Evolutionary conservation across 2,329 filamentous ascomycete species (phyloP).

Genomic region (Xylariaceae sp.): DNA sequence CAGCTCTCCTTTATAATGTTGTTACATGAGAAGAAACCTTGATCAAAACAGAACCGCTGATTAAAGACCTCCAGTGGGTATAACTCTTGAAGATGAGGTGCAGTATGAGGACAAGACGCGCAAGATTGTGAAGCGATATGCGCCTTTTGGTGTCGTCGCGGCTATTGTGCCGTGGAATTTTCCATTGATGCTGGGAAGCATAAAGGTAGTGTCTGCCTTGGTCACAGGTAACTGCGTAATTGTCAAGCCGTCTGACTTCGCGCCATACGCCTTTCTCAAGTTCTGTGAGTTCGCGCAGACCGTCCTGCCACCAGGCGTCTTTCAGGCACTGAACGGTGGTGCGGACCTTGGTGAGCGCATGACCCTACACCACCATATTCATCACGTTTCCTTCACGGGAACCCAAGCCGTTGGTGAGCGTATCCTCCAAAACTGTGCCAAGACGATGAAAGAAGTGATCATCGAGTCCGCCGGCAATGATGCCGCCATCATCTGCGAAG

Average conservation of each 20-base stretch:
- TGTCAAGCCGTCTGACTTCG: slow-evolving; percentile 53
- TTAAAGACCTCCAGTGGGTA: slow-evolving; percentile 25
- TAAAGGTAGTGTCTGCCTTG: slow-evolving; percentile 36
- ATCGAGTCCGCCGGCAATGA: slow-evolving; percentile 38
- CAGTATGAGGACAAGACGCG: slow-evolving; percentile 44
- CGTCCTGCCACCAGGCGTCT: slow-evolving; percentile 51
- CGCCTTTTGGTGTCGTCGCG: slow-evolving; percentile 47
- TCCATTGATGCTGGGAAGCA: slow-evolving; percentile 43
- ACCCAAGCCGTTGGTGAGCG: slow-evolving; percentile 48
- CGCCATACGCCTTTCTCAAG: slow-evolving; percentile 49
- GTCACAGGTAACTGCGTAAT: too few relatives aligned
- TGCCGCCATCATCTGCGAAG: too few relatives aligned
- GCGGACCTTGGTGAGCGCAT: slow-evolving; percentile 51
- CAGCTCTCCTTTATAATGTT: neutral
- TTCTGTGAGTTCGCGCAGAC: slow-evolving; percentile 47
- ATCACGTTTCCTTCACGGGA: slow-evolving; percentile 49
- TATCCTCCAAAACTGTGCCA: slow-evolving; percentile 47
- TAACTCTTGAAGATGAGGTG: slow-evolving; percentile 43
- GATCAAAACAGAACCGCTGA: neutral
- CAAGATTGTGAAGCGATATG: slow-evolving; percentile 41
- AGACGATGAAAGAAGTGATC: slow-evolving; percentile 51
- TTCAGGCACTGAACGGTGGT: slow-evolving; percentile 53
- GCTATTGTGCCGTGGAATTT: slow-evolving; percentile 62
- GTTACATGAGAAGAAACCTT: too few relatives aligned
- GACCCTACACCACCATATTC: slow-evolving; percentile 42